Conservation (phyloP, 768 basidiomycete genomes). For the Lactifluus piperatus region DNA sequence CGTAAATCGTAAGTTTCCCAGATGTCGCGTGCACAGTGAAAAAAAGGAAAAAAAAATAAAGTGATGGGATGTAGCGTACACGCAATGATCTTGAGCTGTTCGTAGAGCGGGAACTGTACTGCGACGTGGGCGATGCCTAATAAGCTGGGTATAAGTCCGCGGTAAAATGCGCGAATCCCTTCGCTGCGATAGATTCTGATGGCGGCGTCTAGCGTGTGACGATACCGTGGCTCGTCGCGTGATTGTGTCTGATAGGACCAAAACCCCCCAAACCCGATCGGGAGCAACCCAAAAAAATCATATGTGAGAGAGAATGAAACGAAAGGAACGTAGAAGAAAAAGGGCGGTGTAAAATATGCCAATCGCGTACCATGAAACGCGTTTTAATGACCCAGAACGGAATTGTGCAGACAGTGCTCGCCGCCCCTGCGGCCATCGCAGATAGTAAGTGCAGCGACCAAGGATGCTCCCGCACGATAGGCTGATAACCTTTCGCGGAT, state of each 20-base stretch:
- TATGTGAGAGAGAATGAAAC: background rate
- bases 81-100: constrained; percentile 78
- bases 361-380: constrained; percentile 77
- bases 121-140: constrained; percentile 93
- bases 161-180: constrained; percentile 85
- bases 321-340: background rate
- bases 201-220: constrained; percentile 86
- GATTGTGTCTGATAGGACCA: constrained; percentile 69
- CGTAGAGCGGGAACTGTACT: constrained; percentile 96
- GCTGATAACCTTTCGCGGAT: constrained; percentile 80
- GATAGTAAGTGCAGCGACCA: constrained; percentile 88
- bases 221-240: constrained; percentile 67
- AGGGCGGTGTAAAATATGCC: constrained; percentile 19
- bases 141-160: constrained; percentile 86
- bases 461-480: constrained; percentile 68
- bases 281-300: background rate
- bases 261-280: background rate
- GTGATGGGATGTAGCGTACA: constrained; percentile 42
- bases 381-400: constrained; percentile 99
- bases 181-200: constrained; percentile 84
- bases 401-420: constrained; percentile 89
- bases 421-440: constrained; percentile 91
- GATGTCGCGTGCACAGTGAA: no score
- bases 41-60: background rate
- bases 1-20: background rate